Base-by-base conservation (phyloP, 192 early-diverging fungal species). In the Coemansia asiatica region DNA sequence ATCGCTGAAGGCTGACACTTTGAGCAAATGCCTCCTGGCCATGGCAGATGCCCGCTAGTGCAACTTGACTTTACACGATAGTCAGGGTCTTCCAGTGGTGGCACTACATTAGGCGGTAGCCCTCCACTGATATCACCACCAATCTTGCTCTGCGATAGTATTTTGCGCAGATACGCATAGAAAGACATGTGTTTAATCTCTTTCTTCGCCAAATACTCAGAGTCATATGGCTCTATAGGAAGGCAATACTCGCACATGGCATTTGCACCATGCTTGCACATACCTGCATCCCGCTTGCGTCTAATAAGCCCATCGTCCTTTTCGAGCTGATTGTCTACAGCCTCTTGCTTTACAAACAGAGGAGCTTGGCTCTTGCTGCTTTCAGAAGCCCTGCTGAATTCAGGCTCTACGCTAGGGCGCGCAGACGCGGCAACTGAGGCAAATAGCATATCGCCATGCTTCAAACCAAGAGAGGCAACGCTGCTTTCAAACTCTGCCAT, bases 161-260 rank as follows among this genome's bases (percentile, higher is more conserved):
- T 56, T 66, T 94, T 85, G 29, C 91, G 87, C 31, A 99, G 72
- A 71, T 95, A 93, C 6, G 93, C 85, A 61, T 98, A 94, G 66
- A 95, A 98, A 18, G 94, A 94, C 91, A 98, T 90, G 73, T 97
- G 96, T 75, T 99, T 99, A 67, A 99, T 97, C 68, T 89, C 89
- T 68, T 97, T 89, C 67, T 91, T 82, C 31, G 91, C 92, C 47
- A 98, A 69, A 63, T 95, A 97, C n/a, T 72, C 85, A 2, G 84
- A 47, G 67, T 99, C 96, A 64, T 87, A 99, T 16, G 97, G 97
- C 85, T 97, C 66, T 0, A 74, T 66, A 10, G 76, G 69, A 67
- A 63, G 40, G 60, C 71, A 72, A 58, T 72, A 75, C 27, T 72
- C 74, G 68, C 76, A 84, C 81, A 83, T 83, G 31, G 56, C 62